phyloP scores from a whole-genome alignment of 169 alveolate genomes.

The Plasmodium adleri region DNA sequence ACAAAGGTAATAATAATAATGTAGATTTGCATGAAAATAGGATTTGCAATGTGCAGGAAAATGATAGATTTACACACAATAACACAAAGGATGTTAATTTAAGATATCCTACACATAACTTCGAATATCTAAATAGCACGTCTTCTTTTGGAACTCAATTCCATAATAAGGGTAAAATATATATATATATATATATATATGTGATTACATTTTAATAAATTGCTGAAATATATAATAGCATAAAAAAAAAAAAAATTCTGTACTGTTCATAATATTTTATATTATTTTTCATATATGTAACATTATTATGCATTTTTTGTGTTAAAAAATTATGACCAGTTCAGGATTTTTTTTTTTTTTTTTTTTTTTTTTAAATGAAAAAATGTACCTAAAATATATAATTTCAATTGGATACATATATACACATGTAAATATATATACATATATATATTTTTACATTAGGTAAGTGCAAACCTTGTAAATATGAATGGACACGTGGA shows the following conservation, averaged over 20 bases:
- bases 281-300: no score
- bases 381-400: no score
- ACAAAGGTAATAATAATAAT: neutral
- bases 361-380: conserved; percentile 4
- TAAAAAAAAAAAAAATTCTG: no score
- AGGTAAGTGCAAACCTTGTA: conserved; percentile 80
- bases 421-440: no score
- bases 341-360: neutral
- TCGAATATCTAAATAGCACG: neutral
- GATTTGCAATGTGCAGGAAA: no score
- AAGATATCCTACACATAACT: neutral
- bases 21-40: no score
- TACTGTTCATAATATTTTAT: no score
- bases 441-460: neutral
- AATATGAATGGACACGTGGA: conserved; percentile 79
- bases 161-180: conserved; percentile 50
- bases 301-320: no score
- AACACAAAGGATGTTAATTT: neutral
- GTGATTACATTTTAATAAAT: neutral
- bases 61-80: neutral
- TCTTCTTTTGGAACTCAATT: conserved; percentile 57
- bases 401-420: no score
- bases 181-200: conserved; percentile 5
- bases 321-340: neutral
- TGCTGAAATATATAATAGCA: no score